Conservation (phyloP, 2,329 filamentous ascomycete species). For the Aspergillus sergii region DNA sequence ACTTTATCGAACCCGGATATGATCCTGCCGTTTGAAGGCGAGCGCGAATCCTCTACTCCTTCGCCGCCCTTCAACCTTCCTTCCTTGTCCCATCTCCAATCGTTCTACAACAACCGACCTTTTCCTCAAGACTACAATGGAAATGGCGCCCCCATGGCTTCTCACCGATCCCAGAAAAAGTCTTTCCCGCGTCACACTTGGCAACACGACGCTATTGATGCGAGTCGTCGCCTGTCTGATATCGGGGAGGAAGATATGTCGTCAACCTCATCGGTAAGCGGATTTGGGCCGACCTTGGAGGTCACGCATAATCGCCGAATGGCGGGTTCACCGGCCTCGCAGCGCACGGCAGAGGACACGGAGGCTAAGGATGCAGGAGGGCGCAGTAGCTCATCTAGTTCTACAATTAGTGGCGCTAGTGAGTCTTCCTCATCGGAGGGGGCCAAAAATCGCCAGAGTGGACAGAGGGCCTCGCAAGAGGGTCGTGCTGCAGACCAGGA, state of each 20-base stretch:
- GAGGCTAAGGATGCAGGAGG: slow-evolving; percentile 46
- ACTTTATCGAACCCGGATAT: slow-evolving; percentile 92
- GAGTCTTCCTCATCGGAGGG: slow-evolving; percentile 22
- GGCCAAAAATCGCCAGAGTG: slow-evolving; percentile 10
- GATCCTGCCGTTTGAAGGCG: slow-evolving; percentile 76
- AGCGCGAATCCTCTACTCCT: slow-evolving; percentile 50
- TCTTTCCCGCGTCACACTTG: slow-evolving; percentile 37
- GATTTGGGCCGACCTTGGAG: slow-evolving; percentile 17
- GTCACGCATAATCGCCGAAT: slow-evolving; percentile 13
- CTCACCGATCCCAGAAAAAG: slow-evolving; percentile 28
- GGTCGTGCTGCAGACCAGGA: slow-evolving; percentile 1
- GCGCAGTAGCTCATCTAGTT: slow-evolving; percentile 41
- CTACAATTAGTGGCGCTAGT: slow-evolving; percentile 38
- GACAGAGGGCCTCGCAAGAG: slow-evolving; percentile 8
- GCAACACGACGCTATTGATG: slow-evolving; percentile 40
- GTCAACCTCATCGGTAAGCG: slow-evolving; percentile 28
- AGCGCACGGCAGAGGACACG: slow-evolving; percentile 56
- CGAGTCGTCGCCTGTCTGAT: slow-evolving; percentile 47
- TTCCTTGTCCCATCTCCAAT: slow-evolving; percentile 47
- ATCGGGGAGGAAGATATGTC: slow-evolving; percentile 48
- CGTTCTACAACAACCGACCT: slow-evolving; percentile 33
- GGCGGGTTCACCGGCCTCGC: slow-evolving; percentile 21
- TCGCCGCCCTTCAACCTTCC: slow-evolving; percentile 56
- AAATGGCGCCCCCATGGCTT: not conserved
- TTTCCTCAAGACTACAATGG: slow-evolving; percentile 12